Evolutionary conservation across 2,329 filamentous ascomycete species (phyloP).

Genomic region (Graphium sp.): DNA sequence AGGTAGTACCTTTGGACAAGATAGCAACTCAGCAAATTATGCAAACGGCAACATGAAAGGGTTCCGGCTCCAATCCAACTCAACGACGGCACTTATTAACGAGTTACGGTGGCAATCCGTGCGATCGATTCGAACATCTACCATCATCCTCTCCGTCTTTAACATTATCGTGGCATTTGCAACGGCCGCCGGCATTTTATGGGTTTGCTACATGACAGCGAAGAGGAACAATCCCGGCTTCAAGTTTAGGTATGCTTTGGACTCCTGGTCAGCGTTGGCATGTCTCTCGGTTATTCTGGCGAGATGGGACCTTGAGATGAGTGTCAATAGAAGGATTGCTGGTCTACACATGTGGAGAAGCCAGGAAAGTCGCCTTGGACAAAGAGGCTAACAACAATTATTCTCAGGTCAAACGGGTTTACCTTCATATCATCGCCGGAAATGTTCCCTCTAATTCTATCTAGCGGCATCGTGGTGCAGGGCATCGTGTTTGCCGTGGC

Average conservation of each 20-base stretch:
- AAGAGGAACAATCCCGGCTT: constrained; percentile 21
- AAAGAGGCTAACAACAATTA: constrained; percentile 2
- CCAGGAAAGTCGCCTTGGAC: not conserved
- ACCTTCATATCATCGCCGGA: constrained; percentile 28
- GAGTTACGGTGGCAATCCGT: constrained; percentile 32
- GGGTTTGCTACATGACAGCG: constrained; percentile 31
- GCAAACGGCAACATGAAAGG: constrained; percentile 8
- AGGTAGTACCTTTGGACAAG: no score
- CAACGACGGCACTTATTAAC: constrained; percentile 28
- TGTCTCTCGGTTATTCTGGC: no score
- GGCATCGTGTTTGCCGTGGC: constrained; percentile 37
- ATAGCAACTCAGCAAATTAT: no score
- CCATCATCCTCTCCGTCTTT: constrained; percentile 42
- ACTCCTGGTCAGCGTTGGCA: no score
- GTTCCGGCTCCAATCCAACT: constrained; percentile 19
- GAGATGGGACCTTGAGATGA: not conserved
- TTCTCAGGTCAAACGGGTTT: constrained; percentile 17
- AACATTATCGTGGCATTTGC: constrained; percentile 41
- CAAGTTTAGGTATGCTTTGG: constrained; percentile 21
- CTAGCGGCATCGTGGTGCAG: constrained; percentile 39
- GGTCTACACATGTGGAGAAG: not conserved
- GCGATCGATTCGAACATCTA: constrained; percentile 42
- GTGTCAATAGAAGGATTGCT: not conserved
- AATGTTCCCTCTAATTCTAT: constrained; percentile 37
- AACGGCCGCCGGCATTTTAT: constrained; percentile 37